Percentiles rank a stretch among this genome's conserved stretches.
Evolutionary conservation across 768 basidiomycete species (phyloP).

Genomic region (Kwoniella pini): DNA sequence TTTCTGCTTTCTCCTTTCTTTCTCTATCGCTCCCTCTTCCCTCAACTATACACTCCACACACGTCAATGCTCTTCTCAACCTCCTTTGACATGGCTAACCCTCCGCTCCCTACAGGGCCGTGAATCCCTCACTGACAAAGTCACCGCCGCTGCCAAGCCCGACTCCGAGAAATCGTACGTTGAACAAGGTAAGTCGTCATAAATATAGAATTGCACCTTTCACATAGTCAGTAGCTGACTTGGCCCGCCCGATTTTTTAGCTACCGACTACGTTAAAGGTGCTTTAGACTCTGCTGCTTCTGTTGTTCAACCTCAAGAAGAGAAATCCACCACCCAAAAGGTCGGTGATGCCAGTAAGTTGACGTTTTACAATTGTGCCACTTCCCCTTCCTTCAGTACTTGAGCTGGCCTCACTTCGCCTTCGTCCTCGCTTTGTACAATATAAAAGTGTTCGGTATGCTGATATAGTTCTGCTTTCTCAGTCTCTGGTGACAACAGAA

Average conservation of each 20-base stretch:
- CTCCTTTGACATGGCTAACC: too few species aligned
- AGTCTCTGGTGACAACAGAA: conserved; percentile 44
- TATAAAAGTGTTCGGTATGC: too few species aligned
- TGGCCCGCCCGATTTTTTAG: background rate
- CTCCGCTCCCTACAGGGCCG: conserved; percentile 38
- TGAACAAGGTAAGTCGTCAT: conserved; percentile 29
- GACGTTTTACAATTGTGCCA: background rate
- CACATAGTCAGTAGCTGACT: conserved; percentile 5
- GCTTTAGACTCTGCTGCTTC: conserved; percentile 44
- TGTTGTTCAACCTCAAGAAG: conserved; percentile 45
- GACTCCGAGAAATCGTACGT: conserved; percentile 47
- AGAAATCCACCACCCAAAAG: conserved; percentile 51
- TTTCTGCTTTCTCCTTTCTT: background rate
- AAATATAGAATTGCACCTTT: background rate
- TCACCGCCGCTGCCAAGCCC: conserved; percentile 40
- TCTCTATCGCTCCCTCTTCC: background rate
- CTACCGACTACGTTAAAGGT: conserved; percentile 35
- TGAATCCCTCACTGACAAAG: conserved; percentile 44
- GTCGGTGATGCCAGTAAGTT: conserved; percentile 40
- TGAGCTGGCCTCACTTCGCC: background rate
- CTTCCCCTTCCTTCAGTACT: background rate
- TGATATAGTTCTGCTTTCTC: background rate
- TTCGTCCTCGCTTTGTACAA: background rate
- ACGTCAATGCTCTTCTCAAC: too few species aligned
- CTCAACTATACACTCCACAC: background rate